Base-by-base conservation (phyloP, 768 basidiomycete species). In the Suillus placidus region DNA sequence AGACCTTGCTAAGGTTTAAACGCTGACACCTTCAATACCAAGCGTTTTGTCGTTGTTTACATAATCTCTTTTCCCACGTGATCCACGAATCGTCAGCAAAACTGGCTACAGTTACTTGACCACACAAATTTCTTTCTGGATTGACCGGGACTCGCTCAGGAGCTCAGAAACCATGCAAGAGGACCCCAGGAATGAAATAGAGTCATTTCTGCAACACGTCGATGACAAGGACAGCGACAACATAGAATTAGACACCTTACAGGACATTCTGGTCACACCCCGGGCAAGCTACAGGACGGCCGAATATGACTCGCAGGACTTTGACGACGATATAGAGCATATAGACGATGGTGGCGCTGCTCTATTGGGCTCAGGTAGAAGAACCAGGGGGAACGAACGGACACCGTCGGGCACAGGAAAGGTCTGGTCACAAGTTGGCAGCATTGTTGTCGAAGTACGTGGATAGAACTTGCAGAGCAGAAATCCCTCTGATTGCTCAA, bases 371-470 rank as follows among this genome's bases (percentile, higher is more conserved):
- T 68, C 77, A 51, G 72, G 71, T 38, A 70, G 69, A 34, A 71
- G 76, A 49, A 71, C 71, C 8, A 72, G 73, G n/a, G 74, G 71
- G 9, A 71, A 64, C 2, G 74, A 75, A 60, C 73, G 70, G 55
- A 68, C 71, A 60, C 68, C 40, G 61, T 67, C 49, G 61, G 62
- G 70, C 60, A 13, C 42, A 40, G 20, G 32, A 55, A 14, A 23
- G 35, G 63, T 82, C 16, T 91, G 90, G 89, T 72, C 78, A 1
- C 88, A 88, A 71, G 80, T 87, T 12, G 81, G 81, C 69, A 75
- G 82, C 43, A 91, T 93, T 60, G 87, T 92, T 47, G 73, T 90
- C 30, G 91, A 94, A 85, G 92, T 92, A 71, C 52, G 82, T 79
- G 47, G 35, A 8, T 49, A 42, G 68, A 58, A 6, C 43, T 14